Conservation (phyloP, 305 asterid species). For the Solanum hybrid region DNA sequence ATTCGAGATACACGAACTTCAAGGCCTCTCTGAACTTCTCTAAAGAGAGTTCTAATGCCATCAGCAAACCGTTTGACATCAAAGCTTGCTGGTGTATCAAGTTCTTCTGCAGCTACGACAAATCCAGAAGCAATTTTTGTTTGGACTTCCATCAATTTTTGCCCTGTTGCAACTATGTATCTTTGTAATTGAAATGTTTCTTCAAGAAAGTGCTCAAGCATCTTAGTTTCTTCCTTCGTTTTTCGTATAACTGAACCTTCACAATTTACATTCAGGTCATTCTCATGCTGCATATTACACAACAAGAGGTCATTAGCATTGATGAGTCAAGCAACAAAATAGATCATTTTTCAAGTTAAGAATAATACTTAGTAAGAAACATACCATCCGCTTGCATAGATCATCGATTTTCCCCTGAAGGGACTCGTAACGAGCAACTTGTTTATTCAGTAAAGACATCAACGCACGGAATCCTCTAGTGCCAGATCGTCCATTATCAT, state of each 20-base stretch:
- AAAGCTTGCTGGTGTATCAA: constrained; percentile 56
- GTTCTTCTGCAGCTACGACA: constrained; percentile 26
- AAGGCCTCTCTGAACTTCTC: constrained; percentile 80
- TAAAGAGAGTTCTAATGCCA: constrained; percentile 49
- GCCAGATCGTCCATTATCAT: constrained; percentile 15
- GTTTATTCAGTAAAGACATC: constrained; percentile 55
- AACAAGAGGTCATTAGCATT: neutral
- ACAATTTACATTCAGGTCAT: constrained; percentile 28
- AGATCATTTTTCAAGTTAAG: neutral
- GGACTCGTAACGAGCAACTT: constrained; percentile 65
- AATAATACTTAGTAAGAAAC: neutral
- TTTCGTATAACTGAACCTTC: constrained; percentile 37
- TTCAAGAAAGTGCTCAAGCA: constrained; percentile 69
- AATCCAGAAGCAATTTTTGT: constrained; percentile 59
- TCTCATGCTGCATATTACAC: constrained; percentile 51
- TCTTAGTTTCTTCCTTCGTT: constrained; percentile 61
- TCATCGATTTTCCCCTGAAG: constrained; percentile 78
- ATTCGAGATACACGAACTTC: constrained; percentile 77
- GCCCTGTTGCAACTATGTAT: constrained; percentile 89
- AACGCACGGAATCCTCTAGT: constrained; percentile 38
- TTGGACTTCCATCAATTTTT: constrained; percentile 69
- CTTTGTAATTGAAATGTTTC: constrained; percentile 92
- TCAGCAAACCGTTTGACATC: constrained; percentile 72
- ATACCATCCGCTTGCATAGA: constrained; percentile 81
- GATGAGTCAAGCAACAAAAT: neutral